Evolutionary conservation across 2,329 filamentous ascomycete species (phyloP), one percentile per base, ranked within the genome.

Genomic region (Alternaria hordeiaustralica): DNA sequence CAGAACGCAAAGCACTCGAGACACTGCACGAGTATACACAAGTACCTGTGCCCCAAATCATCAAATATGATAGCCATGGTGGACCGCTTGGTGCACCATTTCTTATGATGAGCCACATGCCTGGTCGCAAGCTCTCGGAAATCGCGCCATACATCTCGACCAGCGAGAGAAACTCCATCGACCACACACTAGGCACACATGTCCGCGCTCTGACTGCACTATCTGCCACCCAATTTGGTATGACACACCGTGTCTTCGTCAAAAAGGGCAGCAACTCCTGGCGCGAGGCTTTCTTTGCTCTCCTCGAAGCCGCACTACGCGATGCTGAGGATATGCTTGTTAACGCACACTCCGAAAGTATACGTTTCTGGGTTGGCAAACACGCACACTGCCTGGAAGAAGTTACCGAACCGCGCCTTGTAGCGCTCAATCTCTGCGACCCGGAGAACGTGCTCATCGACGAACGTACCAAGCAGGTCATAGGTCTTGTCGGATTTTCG

Each of bases 271-370:
- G 75, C 59, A 70, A 67, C n/a, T 84, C 83, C 4, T 89, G 87
- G 87, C 79, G 81, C 57, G 82, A 85, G 59, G 84, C 83, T 12
- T 89, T 88, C 67, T 75, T 83, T 23, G 69, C 73, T 6, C 80
- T 88, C 43, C 77, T 88, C 20, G 87, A 88, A 71, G 78, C 82
- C 11, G 77, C 84, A 9, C 77, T 89, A 23, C 85, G 85, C 15
- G 87, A 89, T 68, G 85, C 83, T 15, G 87, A 89, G 71, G 87
- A 89, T 61, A 85, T 86, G 75, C 83, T 88, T 12, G 82, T 89
- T 67, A 85, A 83, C 61, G 72, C 88, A 7, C 87, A 87, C 0
- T 88, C 88, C 68, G 81, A 84, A 10, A 82, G 83, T 57, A 84
- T 89, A 60, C 82, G 87, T 33, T 80, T 84, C 61, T 82, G 85